Evolutionary conservation across 108 stramenopile species (phyloP), one percentile per base, ranked within the genome.

Genomic region (Thalassiosira profunda): DNA sequence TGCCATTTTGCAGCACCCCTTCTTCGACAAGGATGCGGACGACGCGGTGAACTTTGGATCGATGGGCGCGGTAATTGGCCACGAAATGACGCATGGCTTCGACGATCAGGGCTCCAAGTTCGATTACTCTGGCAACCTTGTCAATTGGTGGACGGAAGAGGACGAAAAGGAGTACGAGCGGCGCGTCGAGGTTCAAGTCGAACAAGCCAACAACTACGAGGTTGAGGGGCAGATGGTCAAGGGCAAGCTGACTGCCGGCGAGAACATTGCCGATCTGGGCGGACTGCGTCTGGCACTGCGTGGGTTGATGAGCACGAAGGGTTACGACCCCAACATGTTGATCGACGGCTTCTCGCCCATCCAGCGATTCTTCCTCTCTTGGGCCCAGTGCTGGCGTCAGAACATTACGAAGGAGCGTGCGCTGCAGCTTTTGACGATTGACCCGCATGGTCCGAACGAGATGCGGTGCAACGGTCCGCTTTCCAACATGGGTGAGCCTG

Each of bases 31-130:
- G 30, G 82, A 91, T 18, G 86, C 89, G 1, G 91, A 90, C 51
- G 84, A 86, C 46, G 91, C 89, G 18, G 85, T 91, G 0, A 92
- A 95, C 51, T 95, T 79, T 74, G 94, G 94, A 12, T 7, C 9
- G 8, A 64, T 64, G 63, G 85, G 88, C 5, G 91, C 91, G 3
- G 89, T 95, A 17, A 82, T 90, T 9, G 94, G 90, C 0, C 94
- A 95, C 45, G 94, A 92, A 74, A 95, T 95, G 88, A 90, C 88
- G 12, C 94, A 95, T 51, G 94, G 89, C 8, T 92, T 91, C 67
- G 94, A 95, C 58, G 94, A 91, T 41, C 86, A 95, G 81, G 94
- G 94, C 37, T 70, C 88, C 4, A 92, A 95, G 62, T 95, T 85
- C 61, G 85, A 95, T 54, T 58, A 38, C 45, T 72, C 73, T 24